Evolutionary conservation across 345 rosid genomes (phyloP), one percentile per base, ranked within the genome.

Genomic region (Physaria fendleri): DNA sequence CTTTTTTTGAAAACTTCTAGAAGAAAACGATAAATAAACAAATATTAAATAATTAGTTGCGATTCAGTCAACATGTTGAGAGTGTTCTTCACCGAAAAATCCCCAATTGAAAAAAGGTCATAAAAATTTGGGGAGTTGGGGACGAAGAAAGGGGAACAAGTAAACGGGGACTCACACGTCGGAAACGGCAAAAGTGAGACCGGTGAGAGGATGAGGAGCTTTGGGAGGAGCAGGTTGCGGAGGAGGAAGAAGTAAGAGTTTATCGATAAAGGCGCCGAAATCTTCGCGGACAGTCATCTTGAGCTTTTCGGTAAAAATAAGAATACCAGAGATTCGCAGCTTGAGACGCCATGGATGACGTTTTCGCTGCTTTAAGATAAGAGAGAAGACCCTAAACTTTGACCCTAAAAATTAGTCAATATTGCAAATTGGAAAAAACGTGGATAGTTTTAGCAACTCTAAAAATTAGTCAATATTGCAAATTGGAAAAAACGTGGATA

Each of bases 211-310:
- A 44, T 93, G 99, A 21, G 90, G 96, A 28, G 99, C 99, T 63
- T 89, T 93, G 49, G 96, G 99, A 64, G 99, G 99, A 56, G 95
- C 82, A 17, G 97, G 99, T 59, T 71, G 99, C 14, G 99, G 99
- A 17, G 99, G 99, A 52, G 99, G 99, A 32, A 87, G 87, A 0
- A 93, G 77, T 52, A 82, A 75, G 39, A 93, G 82, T 81, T 73
- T 87, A 62, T 75, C 78, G 52, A 93, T 55, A 45, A 93, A 89
- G 22, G 99, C 99, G 23, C 99, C 99, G 52, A 87, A 93, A 76
- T 93, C 99, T 53, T 81, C 83, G 57, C 78, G 82, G 56, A 81
- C 44, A 8, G 71, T 56, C 59, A 73, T 87, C 83, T 87, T 87
- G 12, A 89, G 76, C 79, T 61, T 83, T 64, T 74, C 82, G 0